A percentile compares a stretch with the other conserved stretches of the same genome.
phyloP scores from a whole-genome alignment of 352 stramenopile genomes.

The Elongisporangium senticosum region DNA sequence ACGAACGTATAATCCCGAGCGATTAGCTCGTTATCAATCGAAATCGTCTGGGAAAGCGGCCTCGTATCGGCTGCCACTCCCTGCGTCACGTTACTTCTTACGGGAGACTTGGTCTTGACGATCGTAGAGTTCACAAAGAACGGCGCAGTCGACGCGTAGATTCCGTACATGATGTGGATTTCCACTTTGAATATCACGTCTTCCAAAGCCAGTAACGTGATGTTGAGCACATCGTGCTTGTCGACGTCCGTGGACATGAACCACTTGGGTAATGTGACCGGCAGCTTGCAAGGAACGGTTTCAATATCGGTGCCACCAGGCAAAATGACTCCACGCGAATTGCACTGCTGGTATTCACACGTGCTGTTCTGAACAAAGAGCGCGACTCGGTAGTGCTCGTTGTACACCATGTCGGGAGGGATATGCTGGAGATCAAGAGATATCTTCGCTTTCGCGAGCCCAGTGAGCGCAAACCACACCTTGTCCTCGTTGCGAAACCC shows the following conservation, averaged over 20 bases:
- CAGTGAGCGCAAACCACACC: slow-evolving; percentile 90
- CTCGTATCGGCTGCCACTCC: slow-evolving; percentile 59
- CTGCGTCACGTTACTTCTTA: slow-evolving; percentile 66
- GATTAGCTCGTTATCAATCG: slow-evolving; percentile 74
- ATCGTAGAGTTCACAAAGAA: slow-evolving; percentile 92
- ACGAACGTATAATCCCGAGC: slow-evolving; percentile 90
- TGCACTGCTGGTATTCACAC: slow-evolving; percentile 86
- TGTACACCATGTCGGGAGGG: slow-evolving; percentile 87
- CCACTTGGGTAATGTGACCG: slow-evolving; percentile 87
- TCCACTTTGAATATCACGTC: slow-evolving; percentile 95
- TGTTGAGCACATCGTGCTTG: slow-evolving; percentile 93
- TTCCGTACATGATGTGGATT: slow-evolving; percentile 93
- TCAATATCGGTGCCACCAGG: slow-evolving; percentile 71
- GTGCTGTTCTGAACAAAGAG: slow-evolving; percentile 93
- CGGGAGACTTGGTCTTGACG: slow-evolving; percentile 74
- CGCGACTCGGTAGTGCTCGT: slow-evolving; percentile 95
- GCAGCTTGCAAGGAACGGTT: slow-evolving; percentile 88
- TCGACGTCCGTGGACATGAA: slow-evolving; percentile 87
- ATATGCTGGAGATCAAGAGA: slow-evolving; percentile 94
- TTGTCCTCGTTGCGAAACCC: slow-evolving; percentile 68
- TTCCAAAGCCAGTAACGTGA: slow-evolving; percentile 93
- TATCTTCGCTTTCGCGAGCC: slow-evolving; percentile 90
- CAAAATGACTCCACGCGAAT: slow-evolving; percentile 41
- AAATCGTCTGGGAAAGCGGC: slow-evolving; percentile 76
- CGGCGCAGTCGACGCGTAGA: slow-evolving; percentile 78